Conservation (phyloP, 1,284 basidiomycete species). For the Heliocybe sulcata region DNA sequence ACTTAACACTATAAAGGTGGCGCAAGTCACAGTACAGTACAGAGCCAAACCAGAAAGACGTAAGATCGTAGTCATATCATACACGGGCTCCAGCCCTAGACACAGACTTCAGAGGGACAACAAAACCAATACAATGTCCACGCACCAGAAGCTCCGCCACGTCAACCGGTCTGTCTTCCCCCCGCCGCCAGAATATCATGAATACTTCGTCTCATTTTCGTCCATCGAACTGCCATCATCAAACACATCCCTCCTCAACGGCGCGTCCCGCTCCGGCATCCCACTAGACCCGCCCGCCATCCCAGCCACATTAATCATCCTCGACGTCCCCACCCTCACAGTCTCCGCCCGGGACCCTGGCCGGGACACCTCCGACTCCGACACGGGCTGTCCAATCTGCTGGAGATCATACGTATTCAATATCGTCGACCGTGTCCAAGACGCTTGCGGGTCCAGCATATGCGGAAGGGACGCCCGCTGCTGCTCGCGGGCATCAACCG, state of each 20-base stretch:
- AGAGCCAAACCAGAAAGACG: too few relatives aligned
- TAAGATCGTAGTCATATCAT: too few relatives aligned
- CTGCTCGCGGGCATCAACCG: neutral
- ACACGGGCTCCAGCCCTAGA: too few relatives aligned
- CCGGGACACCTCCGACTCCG: neutral
- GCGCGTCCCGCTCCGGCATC: neutral
- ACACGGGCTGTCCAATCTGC: neutral
- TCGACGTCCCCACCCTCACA: too few relatives aligned
- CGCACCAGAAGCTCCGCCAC: too few relatives aligned
- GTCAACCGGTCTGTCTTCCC: too few relatives aligned
- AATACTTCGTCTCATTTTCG: too few relatives aligned
- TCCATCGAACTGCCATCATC: neutral
- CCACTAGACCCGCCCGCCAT: neutral
- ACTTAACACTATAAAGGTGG: too few relatives aligned
- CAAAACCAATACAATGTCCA: too few relatives aligned
- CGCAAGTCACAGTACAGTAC: too few relatives aligned
- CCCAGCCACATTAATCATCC: neutral
- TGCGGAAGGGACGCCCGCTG: neutral
- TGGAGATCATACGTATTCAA: neutral
- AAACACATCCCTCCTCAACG: neutral
- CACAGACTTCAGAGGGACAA: too few relatives aligned
- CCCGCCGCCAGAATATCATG: too few relatives aligned
- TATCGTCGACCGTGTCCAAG: neutral
- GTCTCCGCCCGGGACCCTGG: neutral
- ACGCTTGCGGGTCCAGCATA: neutral